Evolutionary conservation across 371 early-diverging fungal genomes (phyloP), one percentile per base, ranked within the genome.

Genomic region (Chytridium lagenaria): DNA sequence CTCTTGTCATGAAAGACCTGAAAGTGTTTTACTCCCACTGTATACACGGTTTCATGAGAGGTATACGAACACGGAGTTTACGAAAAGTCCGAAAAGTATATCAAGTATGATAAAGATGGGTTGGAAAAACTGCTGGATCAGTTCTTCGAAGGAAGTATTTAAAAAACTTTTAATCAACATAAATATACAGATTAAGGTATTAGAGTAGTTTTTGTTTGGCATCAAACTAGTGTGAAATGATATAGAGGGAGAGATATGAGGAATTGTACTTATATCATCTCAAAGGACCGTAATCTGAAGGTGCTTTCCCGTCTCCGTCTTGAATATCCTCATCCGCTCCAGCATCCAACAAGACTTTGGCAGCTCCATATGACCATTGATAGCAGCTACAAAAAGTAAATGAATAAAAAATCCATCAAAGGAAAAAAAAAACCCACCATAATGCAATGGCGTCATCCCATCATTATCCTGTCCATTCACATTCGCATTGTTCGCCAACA

Each of bases 1-100:
- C 82, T 3, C 86, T 89, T 79, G 84, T 94, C 5, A 85, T 93
- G 40, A 87, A 89, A 66, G 93, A 92, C 63, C 84, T 94, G 1
- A 86, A 90, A 67, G 87, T 86, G 86, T 93, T 2, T 39, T 95
- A 55, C 77, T 93, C 26, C 95, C 95, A 0, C 87, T 94, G 86
- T 95, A 93, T 76, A 85, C 86, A 51, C 84, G 90, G 23, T 94
- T 93, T 76, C 72, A 90, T 51, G 90, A 91, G 38, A 40, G 86
- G 59, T 89, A 90, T 71, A 84, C 81, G 73, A 71, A 76, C 34
- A 83, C 86, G 1, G 92, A 92, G 70, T 93, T 92, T 77, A 91
- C 33, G 93, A 93, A 79, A 92, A 90, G 69, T 87, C 87, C 16
- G 86, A 89, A 71, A 95, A 95, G 80, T 95, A 94, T 76, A 90